Base-by-base conservation (phyloP, 805 yeast species). In the Barnettozyma pratensis region DNA sequence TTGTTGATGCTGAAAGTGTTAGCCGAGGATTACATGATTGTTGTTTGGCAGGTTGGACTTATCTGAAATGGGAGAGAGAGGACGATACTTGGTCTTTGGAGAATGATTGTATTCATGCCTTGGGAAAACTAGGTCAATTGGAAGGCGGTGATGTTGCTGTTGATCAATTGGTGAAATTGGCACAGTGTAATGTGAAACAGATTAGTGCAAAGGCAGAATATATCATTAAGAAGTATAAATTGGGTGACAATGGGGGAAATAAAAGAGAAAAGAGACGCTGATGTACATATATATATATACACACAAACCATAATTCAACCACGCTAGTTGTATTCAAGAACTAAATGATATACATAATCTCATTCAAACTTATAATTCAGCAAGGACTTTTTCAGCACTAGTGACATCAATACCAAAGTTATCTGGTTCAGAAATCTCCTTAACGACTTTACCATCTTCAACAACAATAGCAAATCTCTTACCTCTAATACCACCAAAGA, bases 371-470 rank as follows among this genome's bases (percentile, higher is more conserved):
- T 39, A 56, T 48, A 56, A 49, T 38, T 49, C 43, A 49, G 59
- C 62, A 42, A 71, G 55, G 37, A 71, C 66, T 49, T 68, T 65
- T 52, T 69, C 72, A 42, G 73, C 76, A 44, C 66, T 57, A 11
- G 73, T 62, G 36, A 66, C 81, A 50, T 79, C 76, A 54, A 89
- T 77, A 10, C 90, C 79, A 39, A 83, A 79, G 68, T 80, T 81
- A 63, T 89, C 96, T 28, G 95, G 92, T 71, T 90, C 96, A 44
- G 81, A 79, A 61, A 84, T 85, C 34, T 80, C 71, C 52, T 81
- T 70, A 42, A 70, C 68, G 48, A 90, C 90, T 58, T 73, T 75
- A 50, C 95, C 96, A 56, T 89, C 79, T 53, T 86, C 84, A 12
- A 88, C 82, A 45, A 87, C 67, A 40, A 87, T 71, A 25, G 92